Percentiles rank a stretch among this genome's conserved stretches.
Evolutionary conservation across 257 asterid genomes (phyloP).

Genomic region (Solanum rostratum): DNA sequence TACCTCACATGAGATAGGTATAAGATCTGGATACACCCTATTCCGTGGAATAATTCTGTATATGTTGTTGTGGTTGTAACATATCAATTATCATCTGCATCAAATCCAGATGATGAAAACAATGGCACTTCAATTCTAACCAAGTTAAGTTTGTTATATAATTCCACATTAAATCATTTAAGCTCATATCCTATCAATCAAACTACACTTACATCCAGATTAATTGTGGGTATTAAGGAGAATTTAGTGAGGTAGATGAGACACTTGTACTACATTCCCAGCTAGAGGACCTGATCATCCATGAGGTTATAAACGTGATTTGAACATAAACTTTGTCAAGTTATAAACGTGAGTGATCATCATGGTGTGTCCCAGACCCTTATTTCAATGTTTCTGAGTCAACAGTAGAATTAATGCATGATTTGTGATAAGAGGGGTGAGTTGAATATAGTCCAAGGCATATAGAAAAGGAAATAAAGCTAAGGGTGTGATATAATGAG

Average conservation of each 20-base stretch:
- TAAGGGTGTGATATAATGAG: background rate
- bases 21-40: background rate
- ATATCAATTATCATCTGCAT: background rate
- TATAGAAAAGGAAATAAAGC: background rate
- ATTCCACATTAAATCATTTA: background rate
- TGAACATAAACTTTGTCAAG: too few species aligned
- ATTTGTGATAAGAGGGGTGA: background rate
- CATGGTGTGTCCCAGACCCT: background rate
- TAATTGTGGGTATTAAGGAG: background rate
- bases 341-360: too few species aligned
- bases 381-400: background rate
- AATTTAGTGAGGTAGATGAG: background rate
- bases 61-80: too few species aligned
- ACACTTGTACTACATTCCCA: background rate
- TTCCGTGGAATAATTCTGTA: background rate
- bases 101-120: background rate
- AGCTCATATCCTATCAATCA: background rate
- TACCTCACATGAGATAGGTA: background rate
- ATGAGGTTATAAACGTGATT: too few species aligned
- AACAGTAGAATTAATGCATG: background rate
- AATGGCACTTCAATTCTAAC: background rate
- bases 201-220: background rate
- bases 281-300: too few species aligned
- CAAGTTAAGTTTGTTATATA: background rate
- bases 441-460: background rate